Conservation (phyloP, 352 stramenopile genomes). For the Pythium dissotocum region DNA sequence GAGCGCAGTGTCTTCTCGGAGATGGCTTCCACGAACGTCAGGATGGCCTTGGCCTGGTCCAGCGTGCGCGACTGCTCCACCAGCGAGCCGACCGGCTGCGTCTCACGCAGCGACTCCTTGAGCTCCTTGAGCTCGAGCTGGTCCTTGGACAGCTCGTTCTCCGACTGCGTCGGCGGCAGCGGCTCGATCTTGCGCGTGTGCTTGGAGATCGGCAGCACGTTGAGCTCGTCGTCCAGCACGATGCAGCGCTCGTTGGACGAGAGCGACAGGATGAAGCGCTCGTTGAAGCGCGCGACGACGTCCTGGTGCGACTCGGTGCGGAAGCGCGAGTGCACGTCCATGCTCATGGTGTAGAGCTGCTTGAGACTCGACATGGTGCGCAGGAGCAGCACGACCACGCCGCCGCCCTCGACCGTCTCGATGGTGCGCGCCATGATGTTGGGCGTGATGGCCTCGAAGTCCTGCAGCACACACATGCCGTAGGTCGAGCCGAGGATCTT, state of each 20-base stretch:
- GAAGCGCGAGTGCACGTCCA: constrained; percentile 94
- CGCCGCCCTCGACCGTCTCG: constrained; percentile 98
- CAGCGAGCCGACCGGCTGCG: constrained; percentile 93
- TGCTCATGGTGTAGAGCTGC: constrained; percentile 99
- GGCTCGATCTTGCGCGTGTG: constrained; percentile 90
- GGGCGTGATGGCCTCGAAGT: constrained; percentile 99
- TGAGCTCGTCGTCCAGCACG: constrained; percentile 99
- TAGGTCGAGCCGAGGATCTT: constrained; percentile 98
- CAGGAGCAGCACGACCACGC: constrained; percentile 97
- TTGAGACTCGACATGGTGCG: constrained; percentile 98
- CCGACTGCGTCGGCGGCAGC: constrained; percentile 57
- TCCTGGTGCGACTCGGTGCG: constrained; percentile 93
- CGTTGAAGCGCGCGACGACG: constrained; percentile 98
- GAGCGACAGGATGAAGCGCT: constrained; percentile 99
- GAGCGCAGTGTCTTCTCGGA: constrained; percentile 95
- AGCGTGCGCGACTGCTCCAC: constrained; percentile 95
- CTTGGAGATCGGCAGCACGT: constrained; percentile 97
- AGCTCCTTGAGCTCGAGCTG: constrained; percentile 92
- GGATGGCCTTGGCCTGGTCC: constrained; percentile 94
- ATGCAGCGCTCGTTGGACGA: constrained; percentile 94
- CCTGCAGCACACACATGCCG: constrained; percentile 98
- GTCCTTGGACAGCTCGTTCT: constrained; percentile 68
- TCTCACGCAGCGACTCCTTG: constrained; percentile 95
- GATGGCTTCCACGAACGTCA: constrained; percentile 98
- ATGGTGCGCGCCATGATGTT: constrained; percentile 99